Evolutionary conservation across 106 monocot genomes (phyloP), one percentile per base, ranked within the genome.

Genomic region (Gastrodia elata): DNA sequence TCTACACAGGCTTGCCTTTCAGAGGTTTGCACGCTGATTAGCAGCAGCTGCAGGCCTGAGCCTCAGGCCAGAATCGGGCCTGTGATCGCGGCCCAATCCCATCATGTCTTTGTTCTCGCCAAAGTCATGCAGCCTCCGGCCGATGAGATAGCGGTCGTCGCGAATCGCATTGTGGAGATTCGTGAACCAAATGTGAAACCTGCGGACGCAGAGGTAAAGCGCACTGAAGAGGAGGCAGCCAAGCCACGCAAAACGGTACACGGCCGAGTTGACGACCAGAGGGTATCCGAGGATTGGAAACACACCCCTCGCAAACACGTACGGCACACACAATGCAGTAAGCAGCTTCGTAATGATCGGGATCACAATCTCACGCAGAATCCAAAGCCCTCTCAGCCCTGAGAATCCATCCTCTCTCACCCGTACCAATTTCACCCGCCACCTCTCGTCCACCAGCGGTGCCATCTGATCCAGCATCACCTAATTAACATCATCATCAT

Each of bases 381-480:
- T 89, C 98, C 93, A 98, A 20, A 93, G 55, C 1, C 93, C 93
- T 68, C 83, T 86, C 64, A 98, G 71, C 65, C 83, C 68, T 18
- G 93, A 98, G 80, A 98, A 98, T 0, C 98, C 98, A 26, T 98
- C 88, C 46, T 98, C 84, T 77, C 80, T 85, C 6, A 98, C 98
- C 55, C 88, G 86, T 68, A 87, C 91, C 64, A 98, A 90, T 71
- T 98, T 98, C 1, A 65, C 41, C 1, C 93, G 84, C 98, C 98
- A 98, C 73, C 81, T 91, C 73, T 98, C 98, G 74, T 98, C 88
- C 26, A 98, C 88, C 75, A 98, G 69, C 4, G 92, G 92, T 36
- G 88, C 83, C 98, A 98, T 98, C 48, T 98, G 98, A 65, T 98
- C 93, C 73, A 98, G 74, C 91, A 93, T 98, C 36, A 91, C 93